Evolutionary conservation across 1,139 yeast species (phyloP).

Genomic region (Scheffersomyces insectosa): DNA sequence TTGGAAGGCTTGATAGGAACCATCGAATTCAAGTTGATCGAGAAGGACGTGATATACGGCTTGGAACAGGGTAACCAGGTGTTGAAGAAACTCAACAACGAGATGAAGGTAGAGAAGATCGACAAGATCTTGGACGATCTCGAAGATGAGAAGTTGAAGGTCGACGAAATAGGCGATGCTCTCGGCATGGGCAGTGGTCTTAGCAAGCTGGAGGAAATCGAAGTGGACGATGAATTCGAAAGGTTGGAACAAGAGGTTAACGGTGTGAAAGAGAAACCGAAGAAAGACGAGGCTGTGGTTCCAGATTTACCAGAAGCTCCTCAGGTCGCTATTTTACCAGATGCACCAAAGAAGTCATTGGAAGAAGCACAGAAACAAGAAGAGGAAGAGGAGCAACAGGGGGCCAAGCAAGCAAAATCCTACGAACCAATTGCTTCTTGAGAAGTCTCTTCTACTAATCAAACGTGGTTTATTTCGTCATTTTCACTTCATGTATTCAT

Average conservation of each 20-base stretch:
- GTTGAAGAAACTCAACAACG: slow-evolving; percentile 70
- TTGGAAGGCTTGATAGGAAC: slow-evolving; percentile 71
- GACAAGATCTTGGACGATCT: slow-evolving; percentile 83
- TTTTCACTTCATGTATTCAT: too few species aligned
- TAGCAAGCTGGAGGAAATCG: slow-evolving; percentile 59
- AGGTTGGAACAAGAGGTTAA: slow-evolving; percentile 45
- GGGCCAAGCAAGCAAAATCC: slow-evolving; percentile 12
- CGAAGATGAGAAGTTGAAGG: slow-evolving; percentile 78
- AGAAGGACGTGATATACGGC: slow-evolving; percentile 80
- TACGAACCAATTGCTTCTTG: slow-evolving; percentile 16
- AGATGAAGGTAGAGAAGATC: slow-evolving; percentile 76
- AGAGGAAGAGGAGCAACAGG: slow-evolving; percentile 14
- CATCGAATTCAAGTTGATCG: slow-evolving; percentile 86
- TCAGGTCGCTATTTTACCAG: slow-evolving; percentile 15
- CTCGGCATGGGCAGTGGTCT: slow-evolving; percentile 45
- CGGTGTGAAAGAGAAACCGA: slow-evolving; percentile 20
- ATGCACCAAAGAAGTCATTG: slow-evolving; percentile 19
- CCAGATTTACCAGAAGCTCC: slow-evolving; percentile 22
- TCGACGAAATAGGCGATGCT: slow-evolving; percentile 59
- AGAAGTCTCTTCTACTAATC: too few species aligned
- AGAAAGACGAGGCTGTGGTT: slow-evolving; percentile 6
- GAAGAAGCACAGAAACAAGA: slow-evolving; percentile 9
- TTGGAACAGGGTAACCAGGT: slow-evolving; percentile 78
- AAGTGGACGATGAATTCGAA: slow-evolving; percentile 65
- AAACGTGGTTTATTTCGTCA: too few species aligned